Base-by-base conservation (phyloP, 2,329 filamentous ascomycete genomes). In the Helicocarpus griseus region DNA sequence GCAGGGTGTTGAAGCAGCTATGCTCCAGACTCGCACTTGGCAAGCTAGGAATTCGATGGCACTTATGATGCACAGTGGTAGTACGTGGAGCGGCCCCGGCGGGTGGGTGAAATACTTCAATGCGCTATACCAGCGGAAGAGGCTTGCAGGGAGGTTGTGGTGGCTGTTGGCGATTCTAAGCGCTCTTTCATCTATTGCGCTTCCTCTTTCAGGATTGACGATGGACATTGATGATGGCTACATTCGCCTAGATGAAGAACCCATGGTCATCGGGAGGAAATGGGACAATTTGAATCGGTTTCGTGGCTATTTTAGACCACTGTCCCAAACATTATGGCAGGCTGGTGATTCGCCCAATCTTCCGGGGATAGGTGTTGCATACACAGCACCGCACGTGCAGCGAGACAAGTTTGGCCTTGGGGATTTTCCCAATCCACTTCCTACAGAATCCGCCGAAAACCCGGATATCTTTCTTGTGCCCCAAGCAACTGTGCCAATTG, bases 121-220 rank as follows among this genome's bases (percentile, higher is more conserved):
- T 35, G n/a, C 31, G 2, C 31, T 35, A 6, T 14, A 11, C n/a
- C 31, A 35, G 9, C 9, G n/a, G 31, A 35, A 35, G n/a, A 35
- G n/a, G 9, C n/a, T 35, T 13, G 31, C 31, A 3, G 31, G 31
- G n/a, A 35, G n/a, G 31, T 35, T 35, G 31, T 35, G 31, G 31
- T 35, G 31, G 9, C 9, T 7, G 3, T 35, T 35, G 31, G 31
- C 31, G 3, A 11, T 35, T 7, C 31, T 35, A 35, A 35, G 31
- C n/a, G 31, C 31, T 35, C 31, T 54, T 19, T n/a, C 43, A n/a
- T 50, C 33, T 19, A 45, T 54, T 14, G 55, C 48, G 4, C 45
- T 57, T 9, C 53, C 53, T 17, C 39, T 57, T 8, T 54, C 52
- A 8, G 52, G 52, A n/a, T 44, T 54, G 22, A 43, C 22, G 13